Evolutionary conservation across 371 early-diverging fungal species (phyloP).

Genomic region (Mortierella sp.): DNA sequence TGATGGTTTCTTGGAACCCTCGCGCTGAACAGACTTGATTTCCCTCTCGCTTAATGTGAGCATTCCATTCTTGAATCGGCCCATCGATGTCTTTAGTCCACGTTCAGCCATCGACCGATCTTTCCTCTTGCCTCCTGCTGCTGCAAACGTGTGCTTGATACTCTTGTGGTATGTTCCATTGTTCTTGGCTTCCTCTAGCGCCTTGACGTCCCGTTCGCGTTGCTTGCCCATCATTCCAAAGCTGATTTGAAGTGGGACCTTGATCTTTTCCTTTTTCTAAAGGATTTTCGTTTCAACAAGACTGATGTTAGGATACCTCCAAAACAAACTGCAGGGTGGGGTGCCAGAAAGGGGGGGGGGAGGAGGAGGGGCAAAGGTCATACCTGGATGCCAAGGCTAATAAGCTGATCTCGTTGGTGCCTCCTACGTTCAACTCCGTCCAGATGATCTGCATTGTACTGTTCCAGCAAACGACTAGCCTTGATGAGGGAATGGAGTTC

Average conservation of each 20-base stretch:
- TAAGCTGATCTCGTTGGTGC: conserved; percentile 44
- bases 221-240: conserved; percentile 51
- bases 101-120: conserved; percentile 37
- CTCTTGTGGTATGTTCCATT: conserved; percentile 54
- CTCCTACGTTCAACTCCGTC: conserved; percentile 44
- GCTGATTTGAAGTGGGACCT: conserved; percentile 38
- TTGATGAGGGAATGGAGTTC: conserved; percentile 46
- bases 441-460: conserved; percentile 44
- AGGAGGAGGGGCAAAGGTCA: too few relatives aligned
- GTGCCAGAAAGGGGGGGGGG: too few relatives aligned
- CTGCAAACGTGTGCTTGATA: conserved; percentile 51
- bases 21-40: conserved; percentile 49
- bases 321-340: too few relatives aligned
- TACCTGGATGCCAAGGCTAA: conserved; percentile 49
- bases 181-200: conserved; percentile 53
- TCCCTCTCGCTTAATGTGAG: conserved; percentile 36
- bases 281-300: neutral
- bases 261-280: conserved; percentile 45
- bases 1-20: conserved; percentile 29
- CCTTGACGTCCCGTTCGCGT: conserved; percentile 48
- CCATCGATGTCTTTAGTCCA: conserved; percentile 49
- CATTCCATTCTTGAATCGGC: conserved; percentile 50
- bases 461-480: conserved; percentile 42
- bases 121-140: conserved; percentile 52
- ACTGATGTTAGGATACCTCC: too few relatives aligned